These are phyloP conservation scores for Candida ortonii DNA, from an alignment of 805 yeast genomes.

Conservation along the genomic window DNA sequence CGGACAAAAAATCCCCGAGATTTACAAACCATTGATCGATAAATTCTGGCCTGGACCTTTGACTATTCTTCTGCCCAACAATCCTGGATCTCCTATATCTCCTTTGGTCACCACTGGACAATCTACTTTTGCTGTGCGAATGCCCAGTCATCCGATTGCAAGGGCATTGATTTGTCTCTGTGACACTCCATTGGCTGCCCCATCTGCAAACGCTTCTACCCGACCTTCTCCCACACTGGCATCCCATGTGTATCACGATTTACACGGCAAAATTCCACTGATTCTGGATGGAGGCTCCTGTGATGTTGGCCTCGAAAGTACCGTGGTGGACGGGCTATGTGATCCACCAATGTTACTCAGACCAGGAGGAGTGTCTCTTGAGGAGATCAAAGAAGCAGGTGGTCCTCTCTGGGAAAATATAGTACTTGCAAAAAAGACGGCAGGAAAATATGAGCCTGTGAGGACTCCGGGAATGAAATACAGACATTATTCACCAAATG, in stretches of 20 bases:
- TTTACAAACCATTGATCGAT: constrained; percentile 61
- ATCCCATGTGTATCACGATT: constrained; percentile 76
- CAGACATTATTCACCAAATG: constrained; percentile 89
- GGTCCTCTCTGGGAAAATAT: constrained; percentile 68
- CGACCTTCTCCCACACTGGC: constrained; percentile 93
- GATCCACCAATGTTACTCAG: constrained; percentile 83
- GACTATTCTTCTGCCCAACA: constrained; percentile 70
- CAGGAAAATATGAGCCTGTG: constrained; percentile 64
- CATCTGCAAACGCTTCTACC: constrained; percentile 96
- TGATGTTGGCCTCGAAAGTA: constrained; percentile 86
- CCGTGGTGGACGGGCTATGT: constrained; percentile 88
- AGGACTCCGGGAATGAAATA: constrained; percentile 98
- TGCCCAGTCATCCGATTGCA: constrained; percentile 86
- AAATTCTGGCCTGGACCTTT: constrained; percentile 96
- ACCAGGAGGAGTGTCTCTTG: constrained; percentile 91
- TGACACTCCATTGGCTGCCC: constrained; percentile 93
- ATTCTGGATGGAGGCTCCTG: constrained; percentile 91
- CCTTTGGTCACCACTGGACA: constrained; percentile 81
- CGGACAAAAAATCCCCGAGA: constrained; percentile 54
- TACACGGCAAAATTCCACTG: constrained; percentile 74
- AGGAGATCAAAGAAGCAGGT: constrained; percentile 63
- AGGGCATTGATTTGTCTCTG: constrained; percentile 82
- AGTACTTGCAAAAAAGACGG: constrained; percentile 61
- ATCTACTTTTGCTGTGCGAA: constrained; percentile 85
- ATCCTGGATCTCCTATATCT: constrained; percentile 50